Percentiles rank a stretch among this genome's conserved stretches.
Evolutionary conservation across 176 grass and related monocot genomes (phyloP).

Genomic region (Elymus sibiricus): DNA sequence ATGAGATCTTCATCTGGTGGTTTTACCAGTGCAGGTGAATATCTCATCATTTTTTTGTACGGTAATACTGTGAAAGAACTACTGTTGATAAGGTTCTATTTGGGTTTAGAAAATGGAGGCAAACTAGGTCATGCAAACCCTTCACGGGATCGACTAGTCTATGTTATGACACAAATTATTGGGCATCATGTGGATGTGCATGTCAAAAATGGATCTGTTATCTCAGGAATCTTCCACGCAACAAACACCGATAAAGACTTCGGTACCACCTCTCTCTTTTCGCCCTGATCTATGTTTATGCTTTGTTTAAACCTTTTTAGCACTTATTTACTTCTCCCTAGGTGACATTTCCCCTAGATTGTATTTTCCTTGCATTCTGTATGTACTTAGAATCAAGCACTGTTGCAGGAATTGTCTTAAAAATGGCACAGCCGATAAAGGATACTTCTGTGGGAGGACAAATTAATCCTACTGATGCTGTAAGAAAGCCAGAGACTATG

Average conservation of each 20-base stretch:
- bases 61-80: constrained; percentile 1
- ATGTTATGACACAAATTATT: constrained; percentile 68
- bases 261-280: constrained; percentile 38
- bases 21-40: constrained; percentile 42
- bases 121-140: constrained; percentile 48
- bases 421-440: constrained; percentile 92
- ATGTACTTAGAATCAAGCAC: constrained; percentile 21
- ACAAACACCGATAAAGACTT: constrained; percentile 88
- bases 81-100: constrained; percentile 33
- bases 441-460: constrained; percentile 61
- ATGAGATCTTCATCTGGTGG: constrained; percentile 35
- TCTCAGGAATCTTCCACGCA: constrained; percentile 96
- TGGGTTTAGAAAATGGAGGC: constrained; percentile 52
- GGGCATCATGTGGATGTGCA: constrained; percentile 83
- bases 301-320: background rate
- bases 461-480: constrained; percentile 37
- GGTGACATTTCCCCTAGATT: background rate
- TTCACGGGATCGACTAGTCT: constrained; percentile 74
- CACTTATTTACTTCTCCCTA: background rate
- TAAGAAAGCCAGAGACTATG: constrained; percentile 81
- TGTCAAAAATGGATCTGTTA: constrained; percentile 92
- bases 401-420: constrained; percentile 70
- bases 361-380: background rate
- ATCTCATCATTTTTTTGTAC: constrained; percentile 1
- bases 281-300: background rate